Base-by-base conservation (phyloP, 176 grass and related monocot genomes). In the Stipa capillata region DNA sequence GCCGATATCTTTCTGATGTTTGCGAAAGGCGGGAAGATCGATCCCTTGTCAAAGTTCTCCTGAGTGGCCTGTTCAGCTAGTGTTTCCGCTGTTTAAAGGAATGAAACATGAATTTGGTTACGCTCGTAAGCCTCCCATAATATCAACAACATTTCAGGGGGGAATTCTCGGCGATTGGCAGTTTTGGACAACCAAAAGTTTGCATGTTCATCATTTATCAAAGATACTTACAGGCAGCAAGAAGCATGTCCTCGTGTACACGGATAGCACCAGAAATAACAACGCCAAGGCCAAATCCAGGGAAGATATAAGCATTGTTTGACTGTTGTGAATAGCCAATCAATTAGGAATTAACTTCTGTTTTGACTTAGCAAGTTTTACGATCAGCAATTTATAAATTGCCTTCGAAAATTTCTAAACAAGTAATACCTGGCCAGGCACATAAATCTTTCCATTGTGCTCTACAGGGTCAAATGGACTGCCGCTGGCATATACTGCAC, bases 231-330 rank as follows among this genome's bases (percentile, higher is more conserved):
- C 97, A 89, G 59, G 97, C 97, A 61, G 92, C 97, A 68, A 99
- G 90, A 89, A 99, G 97, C 92, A 99, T 91, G 67, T 99, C 92
- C 21, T 99, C 97, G 4, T 90, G 97, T 35, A 99, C 92, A 11
- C 92, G 92, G 39, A 89, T 84, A 37, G 97, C 92, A 81, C 97
- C 97, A 79, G 92, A 91, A 1, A 93, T 93, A 2, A 99, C 84
- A 15, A 99, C 67, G 27, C 97, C 97, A 56, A 99, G 97, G 60
- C 97, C 97, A 47, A 99, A 78, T 79, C 97, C 92, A 60, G 97
- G 97, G 86, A 99, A 99, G 83, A 99, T 88, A 85, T 99, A 99
- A 40, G 97, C 97, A 88, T 99, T 99, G 74, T 99, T 99, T 12
- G 97, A 56, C 97, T 99, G 84, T 82, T 59, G 27, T 65, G 39